These are phyloP conservation scores for Orbilia brochopaga DNA, from an alignment of 2,329 filamentous ascomycete species.

Conservation along the genomic window DNA sequence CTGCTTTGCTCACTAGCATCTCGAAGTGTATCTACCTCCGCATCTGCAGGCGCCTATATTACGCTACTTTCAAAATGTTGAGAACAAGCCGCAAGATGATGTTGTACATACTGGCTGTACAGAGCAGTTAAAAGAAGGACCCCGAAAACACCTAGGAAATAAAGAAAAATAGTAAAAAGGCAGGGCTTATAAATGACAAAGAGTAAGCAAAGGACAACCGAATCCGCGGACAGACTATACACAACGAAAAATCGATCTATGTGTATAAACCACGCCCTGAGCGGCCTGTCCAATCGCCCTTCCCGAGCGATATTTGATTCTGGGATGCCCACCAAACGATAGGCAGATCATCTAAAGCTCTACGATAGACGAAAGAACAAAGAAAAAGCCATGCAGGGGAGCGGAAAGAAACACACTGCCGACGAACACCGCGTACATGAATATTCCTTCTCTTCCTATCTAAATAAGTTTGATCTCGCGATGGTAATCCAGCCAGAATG, in stretches of 20 bases:
- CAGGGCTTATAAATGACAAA: background rate
- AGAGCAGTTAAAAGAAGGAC: background rate
- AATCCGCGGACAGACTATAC: background rate
- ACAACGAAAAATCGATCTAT: background rate
- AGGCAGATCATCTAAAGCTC: background rate
- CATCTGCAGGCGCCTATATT: background rate
- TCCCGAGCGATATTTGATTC: too few relatives aligned
- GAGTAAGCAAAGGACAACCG: background rate
- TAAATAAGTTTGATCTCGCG: background rate
- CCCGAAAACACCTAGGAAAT: slow-evolving; percentile 6
- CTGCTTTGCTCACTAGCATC: too few relatives aligned
- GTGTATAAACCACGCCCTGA: background rate
- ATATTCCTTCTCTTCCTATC: background rate
- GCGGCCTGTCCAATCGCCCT: too few relatives aligned
- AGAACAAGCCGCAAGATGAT: background rate
- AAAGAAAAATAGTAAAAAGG: background rate
- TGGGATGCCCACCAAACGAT: too few relatives aligned
- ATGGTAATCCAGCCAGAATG: background rate
- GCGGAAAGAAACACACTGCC: background rate
- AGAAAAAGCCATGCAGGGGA: background rate
- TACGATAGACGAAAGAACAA: background rate
- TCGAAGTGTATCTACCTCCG: too few relatives aligned
- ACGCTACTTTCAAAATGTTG: background rate
- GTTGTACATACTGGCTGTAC: slow-evolving; percentile 10
- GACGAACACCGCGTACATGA: background rate